Conservation (phyloP, 768 basidiomycete species). For the Hortiboletus flavorubellus region DNA sequence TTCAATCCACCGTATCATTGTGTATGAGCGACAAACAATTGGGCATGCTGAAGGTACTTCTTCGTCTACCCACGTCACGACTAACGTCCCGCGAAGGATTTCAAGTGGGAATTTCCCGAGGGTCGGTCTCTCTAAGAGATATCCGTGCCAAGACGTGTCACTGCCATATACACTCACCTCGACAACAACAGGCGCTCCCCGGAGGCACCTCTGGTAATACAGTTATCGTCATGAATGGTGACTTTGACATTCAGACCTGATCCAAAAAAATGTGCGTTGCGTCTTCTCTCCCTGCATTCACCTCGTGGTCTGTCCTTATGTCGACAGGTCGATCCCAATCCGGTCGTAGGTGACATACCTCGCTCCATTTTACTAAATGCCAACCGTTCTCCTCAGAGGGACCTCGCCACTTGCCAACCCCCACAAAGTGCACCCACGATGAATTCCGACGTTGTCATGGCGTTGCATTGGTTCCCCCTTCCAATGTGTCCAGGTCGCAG, state of each 20-base stretch:
- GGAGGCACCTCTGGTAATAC: not conserved
- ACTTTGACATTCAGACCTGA: not conserved
- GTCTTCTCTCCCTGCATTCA: not conserved
- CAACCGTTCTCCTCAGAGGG: not conserved
- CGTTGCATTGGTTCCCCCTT: not conserved
- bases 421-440: not conserved
- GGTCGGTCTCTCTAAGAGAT: not conserved
- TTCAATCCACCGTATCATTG: not conserved
- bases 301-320: not conserved
- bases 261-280: not conserved
- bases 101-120: not conserved
- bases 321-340: not conserved
- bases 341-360: not conserved
- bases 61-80: not conserved
- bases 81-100: slow-evolving; percentile 8
- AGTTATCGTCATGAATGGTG: not conserved
- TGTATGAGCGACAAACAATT: not conserved
- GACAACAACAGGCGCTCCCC: too few relatives aligned
- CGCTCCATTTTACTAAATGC: not conserved
- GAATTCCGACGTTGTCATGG: not conserved
- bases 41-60: not conserved
- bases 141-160: not conserved
- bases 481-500: not conserved
- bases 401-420: not conserved
- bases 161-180: not conserved